phyloP scores from a whole-genome alignment of 257 asterid genomes.

The Salvia miltiorrhiza region DNA sequence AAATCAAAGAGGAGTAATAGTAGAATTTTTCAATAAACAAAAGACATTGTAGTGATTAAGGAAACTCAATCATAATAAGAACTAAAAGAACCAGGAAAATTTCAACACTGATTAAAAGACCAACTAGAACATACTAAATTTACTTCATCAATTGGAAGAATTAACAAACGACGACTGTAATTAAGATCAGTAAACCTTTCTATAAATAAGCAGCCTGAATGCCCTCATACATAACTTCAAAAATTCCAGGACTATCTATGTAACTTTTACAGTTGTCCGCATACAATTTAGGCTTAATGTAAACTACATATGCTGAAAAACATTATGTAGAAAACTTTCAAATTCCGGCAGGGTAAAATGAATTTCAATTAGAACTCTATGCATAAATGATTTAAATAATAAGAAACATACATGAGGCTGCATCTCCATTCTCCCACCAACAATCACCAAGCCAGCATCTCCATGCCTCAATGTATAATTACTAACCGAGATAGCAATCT shows the following conservation, averaged over 20 bases:
- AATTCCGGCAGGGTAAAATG: background rate
- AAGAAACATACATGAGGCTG: constrained; percentile 77
- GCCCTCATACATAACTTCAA: background rate
- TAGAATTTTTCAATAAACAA: background rate
- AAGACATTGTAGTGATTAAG: too few relatives aligned
- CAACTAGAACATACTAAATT: constrained; percentile 2
- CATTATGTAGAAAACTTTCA: background rate
- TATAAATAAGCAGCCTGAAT: background rate
- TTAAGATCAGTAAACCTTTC: constrained; percentile 7
- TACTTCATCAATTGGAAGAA: constrained; percentile 1
- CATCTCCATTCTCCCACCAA: constrained; percentile 99
- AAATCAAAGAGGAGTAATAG: background rate
- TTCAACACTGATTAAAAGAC: constrained; percentile 1
- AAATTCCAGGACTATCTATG: constrained; percentile 3
- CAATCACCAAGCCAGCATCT: constrained; percentile 84
- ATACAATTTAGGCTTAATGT: background rate
- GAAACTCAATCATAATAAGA: too few relatives aligned
- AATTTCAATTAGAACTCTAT: constrained; percentile 8
- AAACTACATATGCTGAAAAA: constrained; percentile 8
- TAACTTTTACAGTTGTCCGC: background rate
- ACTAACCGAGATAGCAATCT: constrained; percentile 78
- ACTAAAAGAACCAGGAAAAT: too few relatives aligned
- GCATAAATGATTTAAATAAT: constrained; percentile 13
- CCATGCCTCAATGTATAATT: constrained; percentile 94
- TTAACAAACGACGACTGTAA: background rate